A percentile compares a stretch with the other conserved stretches of the same genome.
phyloP scores from a whole-genome alignment of 1,139 yeast genomes.

The Groenewaldozyma sp. region DNA sequence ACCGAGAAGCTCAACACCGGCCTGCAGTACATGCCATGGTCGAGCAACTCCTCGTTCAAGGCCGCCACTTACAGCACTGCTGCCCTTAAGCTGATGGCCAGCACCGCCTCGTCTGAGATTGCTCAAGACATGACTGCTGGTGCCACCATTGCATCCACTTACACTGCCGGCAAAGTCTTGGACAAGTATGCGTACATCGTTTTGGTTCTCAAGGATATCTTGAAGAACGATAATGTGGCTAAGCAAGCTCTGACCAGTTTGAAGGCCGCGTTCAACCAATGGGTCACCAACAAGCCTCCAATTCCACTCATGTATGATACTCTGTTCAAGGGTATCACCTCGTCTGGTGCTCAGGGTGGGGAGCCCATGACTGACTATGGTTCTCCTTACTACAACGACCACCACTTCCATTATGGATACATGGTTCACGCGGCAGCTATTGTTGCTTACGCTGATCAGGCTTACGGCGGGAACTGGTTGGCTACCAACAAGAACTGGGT shows the following conservation, averaged over 20 bases:
- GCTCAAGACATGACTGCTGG: conserved; percentile 47
- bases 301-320: conserved; percentile 65
- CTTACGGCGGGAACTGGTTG: conserved; percentile 59
- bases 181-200: conserved; percentile 70
- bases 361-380: conserved; percentile 58
- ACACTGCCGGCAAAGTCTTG: conserved; percentile 59
- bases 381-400: conserved; percentile 64
- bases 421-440: conserved; percentile 71
- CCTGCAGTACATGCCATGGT: conserved; percentile 57
- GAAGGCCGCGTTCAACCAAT: conserved; percentile 45
- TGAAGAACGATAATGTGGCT: conserved; percentile 45
- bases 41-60: conserved; percentile 25
- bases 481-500: conserved; percentile 56
- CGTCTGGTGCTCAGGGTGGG: conserved; percentile 44
- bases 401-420: conserved; percentile 77
- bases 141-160: conserved; percentile 43
- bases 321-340: conserved; percentile 57
- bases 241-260: conserved; percentile 39
- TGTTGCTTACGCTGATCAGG: conserved; percentile 53
- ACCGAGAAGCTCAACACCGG: conserved; percentile 42
- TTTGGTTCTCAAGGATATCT: conserved; percentile 51
- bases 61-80: conserved; percentile 39
- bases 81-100: conserved; percentile 44
- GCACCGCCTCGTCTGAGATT: conserved; percentile 49
- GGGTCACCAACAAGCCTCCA: conserved; percentile 42